phyloP scores from a whole-genome alignment of 2,329 filamentous ascomycete species.

The Aspergillus calidoustus region DNA sequence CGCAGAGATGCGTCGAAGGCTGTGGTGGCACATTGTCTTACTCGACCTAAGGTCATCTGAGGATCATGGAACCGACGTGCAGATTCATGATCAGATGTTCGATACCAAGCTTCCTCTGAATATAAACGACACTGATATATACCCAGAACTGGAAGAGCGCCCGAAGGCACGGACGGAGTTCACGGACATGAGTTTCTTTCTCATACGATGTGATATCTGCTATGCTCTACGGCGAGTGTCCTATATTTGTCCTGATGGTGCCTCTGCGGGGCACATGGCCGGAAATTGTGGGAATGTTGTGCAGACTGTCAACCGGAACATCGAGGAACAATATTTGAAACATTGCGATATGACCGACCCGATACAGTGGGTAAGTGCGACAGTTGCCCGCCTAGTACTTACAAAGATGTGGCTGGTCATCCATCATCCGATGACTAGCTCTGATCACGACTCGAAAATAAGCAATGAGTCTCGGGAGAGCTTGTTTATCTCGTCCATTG shows the following conservation, averaged over 20 bases:
- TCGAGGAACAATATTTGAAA: slow-evolving; percentile 60
- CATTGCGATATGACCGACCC: slow-evolving; percentile 57
- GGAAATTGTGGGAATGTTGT: slow-evolving; percentile 52
- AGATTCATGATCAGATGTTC: slow-evolving; percentile 49
- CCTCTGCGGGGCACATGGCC: slow-evolving; percentile 22
- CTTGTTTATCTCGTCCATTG: slow-evolving; percentile 72
- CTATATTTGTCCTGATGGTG: slow-evolving; percentile 39
- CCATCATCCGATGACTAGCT: slow-evolving; percentile 73
- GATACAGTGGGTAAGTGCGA: slow-evolving; percentile 70
- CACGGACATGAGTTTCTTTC: slow-evolving; percentile 58
- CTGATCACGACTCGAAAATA: slow-evolving; percentile 56
- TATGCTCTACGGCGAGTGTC: slow-evolving; percentile 46
- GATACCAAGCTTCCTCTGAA: slow-evolving; percentile 57
- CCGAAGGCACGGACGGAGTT: slow-evolving; percentile 56
- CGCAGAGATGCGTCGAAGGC: slow-evolving; percentile 56
- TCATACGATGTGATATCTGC: slow-evolving; percentile 60
- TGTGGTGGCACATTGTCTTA: slow-evolving; percentile 57
- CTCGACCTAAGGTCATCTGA: slow-evolving; percentile 56
- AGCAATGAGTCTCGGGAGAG: slow-evolving; percentile 68
- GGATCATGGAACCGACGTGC: slow-evolving; percentile 54
- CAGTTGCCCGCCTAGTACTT: slow-evolving; percentile 71
- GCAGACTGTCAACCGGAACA: slow-evolving; percentile 57
- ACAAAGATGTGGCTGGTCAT: slow-evolving; percentile 78
- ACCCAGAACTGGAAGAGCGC: slow-evolving; percentile 52
- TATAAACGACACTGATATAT: slow-evolving; percentile 57